phyloP scores from a whole-genome alignment of 1,284 basidiomycete genomes.

The Puccinia coronata region DNA sequence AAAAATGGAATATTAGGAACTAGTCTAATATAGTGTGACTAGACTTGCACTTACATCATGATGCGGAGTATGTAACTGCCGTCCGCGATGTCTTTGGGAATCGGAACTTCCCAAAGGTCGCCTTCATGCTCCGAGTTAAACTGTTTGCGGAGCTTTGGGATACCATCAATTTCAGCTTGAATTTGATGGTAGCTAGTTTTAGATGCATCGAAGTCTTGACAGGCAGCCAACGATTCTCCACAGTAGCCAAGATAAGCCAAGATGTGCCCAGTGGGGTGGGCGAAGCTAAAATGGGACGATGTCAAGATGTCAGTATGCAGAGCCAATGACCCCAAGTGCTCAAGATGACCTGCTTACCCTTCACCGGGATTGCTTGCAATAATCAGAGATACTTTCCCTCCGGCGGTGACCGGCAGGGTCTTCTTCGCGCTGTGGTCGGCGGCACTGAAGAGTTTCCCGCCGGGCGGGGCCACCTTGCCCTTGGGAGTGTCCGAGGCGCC shows the following conservation, averaged over 20 bases:
- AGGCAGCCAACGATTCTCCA: slow-evolving; percentile 24
- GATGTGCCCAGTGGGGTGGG: slow-evolving; percentile 34
- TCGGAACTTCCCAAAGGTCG: slow-evolving; percentile 38
- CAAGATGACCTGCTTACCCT: slow-evolving; percentile 33
- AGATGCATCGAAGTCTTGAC: slow-evolving; percentile 43
- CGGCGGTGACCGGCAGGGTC: slow-evolving; percentile 37
- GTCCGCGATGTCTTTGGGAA: slow-evolving; percentile 29
- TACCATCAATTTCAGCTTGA: slow-evolving; percentile 38
- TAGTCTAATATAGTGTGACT: not conserved
- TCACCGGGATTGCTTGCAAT: slow-evolving; percentile 25
- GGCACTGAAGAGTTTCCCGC: slow-evolving; percentile 31
- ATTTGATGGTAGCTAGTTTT: slow-evolving; percentile 28
- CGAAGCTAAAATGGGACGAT: slow-evolving; percentile 17
- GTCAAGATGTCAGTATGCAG: not conserved
- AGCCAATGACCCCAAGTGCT: not conserved
- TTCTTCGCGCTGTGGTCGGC: slow-evolving; percentile 44
- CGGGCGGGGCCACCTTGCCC: slow-evolving; percentile 28
- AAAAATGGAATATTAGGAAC: not conserved
- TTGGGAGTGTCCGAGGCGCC: slow-evolving; percentile 41
- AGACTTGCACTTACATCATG: slow-evolving; percentile 30
- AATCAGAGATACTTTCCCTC: slow-evolving; percentile 30
- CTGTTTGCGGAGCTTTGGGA: slow-evolving; percentile 37
- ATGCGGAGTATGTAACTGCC: slow-evolving; percentile 47
- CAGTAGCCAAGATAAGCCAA: slow-evolving; percentile 43
- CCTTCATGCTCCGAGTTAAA: slow-evolving; percentile 34